A percentile compares a stretch with the other conserved stretches of the same genome.
Evolutionary conservation across 805 yeast species (phyloP).

Genomic region (Myxozyma lipomycoides): DNA sequence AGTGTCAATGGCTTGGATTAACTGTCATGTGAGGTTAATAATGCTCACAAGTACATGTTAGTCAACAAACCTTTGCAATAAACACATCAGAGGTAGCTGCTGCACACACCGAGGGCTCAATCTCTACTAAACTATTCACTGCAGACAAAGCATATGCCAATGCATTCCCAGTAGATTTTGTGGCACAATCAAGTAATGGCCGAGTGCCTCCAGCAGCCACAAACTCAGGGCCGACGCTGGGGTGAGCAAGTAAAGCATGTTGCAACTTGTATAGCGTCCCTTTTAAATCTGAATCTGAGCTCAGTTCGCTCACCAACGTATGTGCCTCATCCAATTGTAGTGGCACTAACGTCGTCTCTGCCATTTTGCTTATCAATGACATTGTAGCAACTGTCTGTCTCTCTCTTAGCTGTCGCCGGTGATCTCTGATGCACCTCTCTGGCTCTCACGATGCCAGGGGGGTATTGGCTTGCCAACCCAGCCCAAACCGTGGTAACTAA

Average conservation of each 20-base stretch:
- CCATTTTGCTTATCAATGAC: not conserved
- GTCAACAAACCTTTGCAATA: not conserved
- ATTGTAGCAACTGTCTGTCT: too few species aligned
- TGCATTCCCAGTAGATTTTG: constrained; percentile 1
- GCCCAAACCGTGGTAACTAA: too few species aligned
- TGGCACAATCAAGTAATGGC: not conserved
- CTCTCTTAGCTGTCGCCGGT: too few species aligned
- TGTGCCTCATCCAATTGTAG: not conserved
- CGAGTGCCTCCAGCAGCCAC: constrained; percentile 5
- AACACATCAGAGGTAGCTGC: not conserved
- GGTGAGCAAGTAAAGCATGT: not conserved
- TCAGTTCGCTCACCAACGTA: not conserved
- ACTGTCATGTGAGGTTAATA: too few species aligned
- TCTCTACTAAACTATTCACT: not conserved
- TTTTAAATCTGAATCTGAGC: not conserved
- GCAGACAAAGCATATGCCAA: constrained; percentile 5
- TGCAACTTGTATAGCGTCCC: not conserved
- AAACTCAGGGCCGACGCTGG: constrained; percentile 6
- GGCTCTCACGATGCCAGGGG: too few species aligned
- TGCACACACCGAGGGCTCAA: not conserved
- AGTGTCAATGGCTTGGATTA: constrained; percentile 2
- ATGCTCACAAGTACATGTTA: not conserved
- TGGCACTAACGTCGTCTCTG: not conserved
- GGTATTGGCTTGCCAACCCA: too few species aligned
- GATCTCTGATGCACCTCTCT: too few species aligned